phyloP scores from a whole-genome alignment of 768 basidiomycete genomes.

The Cystofilobasidium capitatum region DNA sequence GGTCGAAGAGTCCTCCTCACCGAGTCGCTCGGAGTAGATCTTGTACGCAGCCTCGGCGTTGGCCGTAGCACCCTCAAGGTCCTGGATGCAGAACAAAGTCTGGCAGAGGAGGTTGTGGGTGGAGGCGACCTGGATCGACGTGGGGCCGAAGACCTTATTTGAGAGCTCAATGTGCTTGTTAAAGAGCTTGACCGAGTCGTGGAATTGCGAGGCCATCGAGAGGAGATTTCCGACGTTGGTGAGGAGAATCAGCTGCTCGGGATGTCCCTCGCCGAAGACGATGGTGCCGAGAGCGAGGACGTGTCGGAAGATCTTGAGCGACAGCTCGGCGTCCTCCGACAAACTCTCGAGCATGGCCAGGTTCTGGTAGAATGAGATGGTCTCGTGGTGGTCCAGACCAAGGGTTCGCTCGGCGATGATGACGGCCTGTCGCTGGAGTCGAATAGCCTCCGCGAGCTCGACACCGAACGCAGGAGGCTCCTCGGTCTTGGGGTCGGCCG shows the following conservation, averaged over 20 bases:
- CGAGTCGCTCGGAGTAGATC: constrained; percentile 39
- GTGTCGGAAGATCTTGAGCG: constrained; percentile 40
- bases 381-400: constrained; percentile 41
- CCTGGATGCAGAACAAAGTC: constrained; percentile 38
- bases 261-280: constrained; percentile 41
- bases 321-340: constrained; percentile 38
- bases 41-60: constrained; percentile 33
- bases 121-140: constrained; percentile 39
- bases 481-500: constrained; percentile 33
- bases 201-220: constrained; percentile 34
- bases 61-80: constrained; percentile 37
- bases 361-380: constrained; percentile 42
- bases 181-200: constrained; percentile 37
- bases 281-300: constrained; percentile 40
- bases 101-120: constrained; percentile 40
- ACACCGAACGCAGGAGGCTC: constrained; percentile 33
- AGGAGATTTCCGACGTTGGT: constrained; percentile 34
- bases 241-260: constrained; percentile 39
- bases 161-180: constrained; percentile 34
- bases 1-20: constrained; percentile 38
- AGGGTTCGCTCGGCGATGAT: constrained; percentile 42
- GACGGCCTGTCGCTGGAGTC: constrained; percentile 42
- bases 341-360: constrained; percentile 42
- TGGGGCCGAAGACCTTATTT: constrained; percentile 37
- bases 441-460: constrained; percentile 39